phyloP scores from a whole-genome alignment of 2,329 filamentous ascomycete species.

The Fusarium anthophilum region DNA sequence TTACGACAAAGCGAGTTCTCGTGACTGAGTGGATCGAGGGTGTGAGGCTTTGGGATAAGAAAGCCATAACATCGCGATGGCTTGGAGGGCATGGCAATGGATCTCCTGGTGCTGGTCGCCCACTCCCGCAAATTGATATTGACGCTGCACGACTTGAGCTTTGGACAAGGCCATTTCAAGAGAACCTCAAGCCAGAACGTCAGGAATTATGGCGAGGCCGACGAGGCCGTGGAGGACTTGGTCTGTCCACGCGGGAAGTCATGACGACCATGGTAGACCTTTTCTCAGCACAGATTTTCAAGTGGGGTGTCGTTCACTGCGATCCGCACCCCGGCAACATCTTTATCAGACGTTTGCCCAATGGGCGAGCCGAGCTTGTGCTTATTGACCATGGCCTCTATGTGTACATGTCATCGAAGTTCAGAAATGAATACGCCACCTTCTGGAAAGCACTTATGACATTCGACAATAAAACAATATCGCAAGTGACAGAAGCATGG shows the following conservation, averaged over 20 bases:
- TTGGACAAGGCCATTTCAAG: slow-evolving; percentile 61
- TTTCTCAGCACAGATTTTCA: slow-evolving; percentile 97
- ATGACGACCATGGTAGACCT: slow-evolving; percentile 98
- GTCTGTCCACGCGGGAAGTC: slow-evolving; percentile 82
- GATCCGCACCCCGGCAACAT: slow-evolving; percentile 98
- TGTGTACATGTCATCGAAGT: slow-evolving; percentile 85
- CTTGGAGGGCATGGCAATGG: slow-evolving; percentile 78
- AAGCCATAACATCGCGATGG: slow-evolving; percentile 80
- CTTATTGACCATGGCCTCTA: slow-evolving; percentile 98
- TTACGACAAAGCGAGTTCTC: slow-evolving; percentile 85
- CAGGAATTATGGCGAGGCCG: slow-evolving; percentile 76
- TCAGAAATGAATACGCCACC: slow-evolving; percentile 84
- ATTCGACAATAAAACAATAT: slow-evolving; percentile 87
- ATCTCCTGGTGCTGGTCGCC: slow-evolving; percentile 78
- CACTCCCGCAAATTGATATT: slow-evolving; percentile 64
- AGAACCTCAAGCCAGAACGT: slow-evolving; percentile 81
- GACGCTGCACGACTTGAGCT: slow-evolving; percentile 56
- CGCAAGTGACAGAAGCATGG: slow-evolving; percentile 79
- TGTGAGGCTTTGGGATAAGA: slow-evolving; percentile 90
- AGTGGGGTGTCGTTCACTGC: slow-evolving; percentile 95
- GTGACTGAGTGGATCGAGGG: slow-evolving; percentile 99
- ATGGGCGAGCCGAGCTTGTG: slow-evolving; percentile 86
- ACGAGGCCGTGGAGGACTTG: slow-evolving; percentile 80
- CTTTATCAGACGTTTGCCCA: slow-evolving; percentile 86
- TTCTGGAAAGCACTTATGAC: slow-evolving; percentile 97